Percentiles rank a stretch among this genome's conserved stretches.
Conservation (phyloP, 257 asterid species). For the Lavandula angustifolia region DNA sequence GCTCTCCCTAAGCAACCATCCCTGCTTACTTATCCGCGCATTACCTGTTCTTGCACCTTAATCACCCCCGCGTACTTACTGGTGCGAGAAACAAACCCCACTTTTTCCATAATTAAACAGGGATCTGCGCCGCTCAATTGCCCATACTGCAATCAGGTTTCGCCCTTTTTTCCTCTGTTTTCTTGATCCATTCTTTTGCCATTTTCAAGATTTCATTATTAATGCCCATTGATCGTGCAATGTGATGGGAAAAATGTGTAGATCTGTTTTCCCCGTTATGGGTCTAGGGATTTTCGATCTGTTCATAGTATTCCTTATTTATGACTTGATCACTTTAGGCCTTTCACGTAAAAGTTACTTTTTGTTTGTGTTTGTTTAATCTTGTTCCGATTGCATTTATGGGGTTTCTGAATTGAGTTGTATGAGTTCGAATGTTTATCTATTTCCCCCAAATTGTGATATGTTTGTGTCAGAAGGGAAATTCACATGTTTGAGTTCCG, state of each 20-base stretch:
- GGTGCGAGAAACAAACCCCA: slow-evolving; percentile 12
- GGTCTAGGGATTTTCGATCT: slow-evolving; percentile 16
- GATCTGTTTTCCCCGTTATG: neutral
- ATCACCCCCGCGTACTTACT: slow-evolving; percentile 28
- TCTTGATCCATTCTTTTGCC: slow-evolving; percentile 1
- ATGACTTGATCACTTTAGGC: neutral
- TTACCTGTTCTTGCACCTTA: slow-evolving; percentile 33
- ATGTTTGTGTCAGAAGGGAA: neutral
- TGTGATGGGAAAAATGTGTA: slow-evolving; percentile 24
- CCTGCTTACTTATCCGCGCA: slow-evolving; percentile 6
- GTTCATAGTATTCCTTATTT: slow-evolving; percentile 13
- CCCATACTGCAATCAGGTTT: slow-evolving; percentile 35
- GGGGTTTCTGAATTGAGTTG: slow-evolving; percentile 13
- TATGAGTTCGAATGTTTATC: neutral
- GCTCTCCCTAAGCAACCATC: slow-evolving; percentile 36
- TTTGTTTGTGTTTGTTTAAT: neutral
- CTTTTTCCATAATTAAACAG: slow-evolving; percentile 19
- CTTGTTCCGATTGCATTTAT: slow-evolving; percentile 12
- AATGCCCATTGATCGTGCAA: slow-evolving; percentile 18
- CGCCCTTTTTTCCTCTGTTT: slow-evolving; percentile 1
- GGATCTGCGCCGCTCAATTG: slow-evolving; percentile 22
- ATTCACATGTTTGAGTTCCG: slow-evolving; percentile 1
- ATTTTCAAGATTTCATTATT: slow-evolving; percentile 25
- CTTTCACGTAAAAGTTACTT: neutral
- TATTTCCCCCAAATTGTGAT: neutral